These are phyloP conservation scores for Myriosclerotinia scirpicola DNA, from an alignment of 2,329 filamentous ascomycete species.

Conservation along the genomic window DNA sequence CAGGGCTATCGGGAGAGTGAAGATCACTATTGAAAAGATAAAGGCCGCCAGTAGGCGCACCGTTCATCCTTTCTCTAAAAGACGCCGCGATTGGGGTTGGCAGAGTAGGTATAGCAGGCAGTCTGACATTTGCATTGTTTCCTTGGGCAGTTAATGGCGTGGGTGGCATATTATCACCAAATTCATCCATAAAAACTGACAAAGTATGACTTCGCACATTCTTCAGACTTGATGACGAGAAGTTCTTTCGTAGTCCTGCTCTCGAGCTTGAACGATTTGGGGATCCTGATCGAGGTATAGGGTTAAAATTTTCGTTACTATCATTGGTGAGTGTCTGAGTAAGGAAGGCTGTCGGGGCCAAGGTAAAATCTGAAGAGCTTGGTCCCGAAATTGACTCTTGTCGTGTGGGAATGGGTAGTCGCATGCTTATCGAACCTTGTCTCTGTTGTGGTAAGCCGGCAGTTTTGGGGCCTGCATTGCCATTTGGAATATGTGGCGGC, in stretches of 20 bases:
- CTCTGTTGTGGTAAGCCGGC: conserved; percentile 33
- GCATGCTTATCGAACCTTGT: conserved; percentile 25
- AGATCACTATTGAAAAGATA: conserved; percentile 84
- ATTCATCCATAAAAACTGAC: conserved; percentile 61
- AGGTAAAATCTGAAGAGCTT: conserved; percentile 35
- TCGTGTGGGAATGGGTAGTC: conserved; percentile 34
- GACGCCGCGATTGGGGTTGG: conserved; percentile 67
- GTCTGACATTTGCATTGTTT: conserved; percentile 47
- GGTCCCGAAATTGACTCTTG: conserved; percentile 37
- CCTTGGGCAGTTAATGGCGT: conserved; percentile 65
- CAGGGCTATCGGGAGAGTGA: conserved; percentile 63
- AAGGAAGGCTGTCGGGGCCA: conserved; percentile 40
- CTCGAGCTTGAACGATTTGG: conserved; percentile 51
- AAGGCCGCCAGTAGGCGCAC: conserved; percentile 63
- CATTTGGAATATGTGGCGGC: conserved; percentile 32
- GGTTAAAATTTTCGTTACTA: conserved; percentile 41
- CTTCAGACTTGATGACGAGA: conserved; percentile 67
- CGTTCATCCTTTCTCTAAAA: conserved; percentile 58
- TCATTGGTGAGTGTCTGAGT: conserved; percentile 37
- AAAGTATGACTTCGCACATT: conserved; percentile 74
- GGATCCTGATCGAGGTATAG: conserved; percentile 49
- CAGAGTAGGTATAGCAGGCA: conserved; percentile 59
- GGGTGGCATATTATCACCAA: conserved; percentile 65
- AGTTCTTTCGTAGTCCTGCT: conserved; percentile 59
- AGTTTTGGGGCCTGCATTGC: conserved; percentile 35